Evolutionary conservation across 2,329 filamentous ascomycete genomes (phyloP).

Genomic region (Hymenoscyphus occultus): DNA sequence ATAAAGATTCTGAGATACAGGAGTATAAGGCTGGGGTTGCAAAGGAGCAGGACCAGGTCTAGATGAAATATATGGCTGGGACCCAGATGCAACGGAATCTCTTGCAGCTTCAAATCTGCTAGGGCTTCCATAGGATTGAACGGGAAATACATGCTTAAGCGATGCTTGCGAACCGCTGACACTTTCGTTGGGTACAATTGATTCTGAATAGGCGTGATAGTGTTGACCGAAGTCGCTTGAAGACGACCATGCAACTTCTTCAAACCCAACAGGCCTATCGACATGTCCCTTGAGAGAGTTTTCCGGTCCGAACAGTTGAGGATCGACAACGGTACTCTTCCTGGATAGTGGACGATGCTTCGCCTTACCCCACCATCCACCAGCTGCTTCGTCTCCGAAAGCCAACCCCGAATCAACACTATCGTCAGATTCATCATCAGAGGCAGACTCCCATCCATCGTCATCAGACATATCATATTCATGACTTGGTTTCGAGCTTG

Average conservation of each 20-base stretch:
- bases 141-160: conserved; percentile 64
- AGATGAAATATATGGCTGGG: conserved; percentile 40
- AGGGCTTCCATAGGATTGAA: conserved; percentile 62
- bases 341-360: conserved; percentile 34
- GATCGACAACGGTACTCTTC: conserved; percentile 54
- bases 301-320: conserved; percentile 55
- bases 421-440: conserved; percentile 49
- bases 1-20: conserved; percentile 68
- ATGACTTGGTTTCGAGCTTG: conserved; percentile 33
- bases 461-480: conserved; percentile 40
- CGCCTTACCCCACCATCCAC: conserved; percentile 36
- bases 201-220: conserved; percentile 14
- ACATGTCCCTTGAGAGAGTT: conserved; percentile 59
- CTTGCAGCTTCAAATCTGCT: conserved; percentile 56
- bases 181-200: conserved; percentile 35
- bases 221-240: conserved; percentile 33
- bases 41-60: conserved; percentile 64
- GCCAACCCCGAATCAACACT: conserved; percentile 58
- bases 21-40: conserved; percentile 77
- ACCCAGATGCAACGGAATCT: conserved; percentile 47
- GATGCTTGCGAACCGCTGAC: conserved; percentile 39
- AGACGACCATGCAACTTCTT: conserved; percentile 39
- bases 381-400: conserved; percentile 48
- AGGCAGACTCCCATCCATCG: conserved; percentile 58
- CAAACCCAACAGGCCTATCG: conserved; percentile 55